Evolutionary conservation across 306 rosid genomes (phyloP).

Genomic region (Fagus sylvatica): DNA sequence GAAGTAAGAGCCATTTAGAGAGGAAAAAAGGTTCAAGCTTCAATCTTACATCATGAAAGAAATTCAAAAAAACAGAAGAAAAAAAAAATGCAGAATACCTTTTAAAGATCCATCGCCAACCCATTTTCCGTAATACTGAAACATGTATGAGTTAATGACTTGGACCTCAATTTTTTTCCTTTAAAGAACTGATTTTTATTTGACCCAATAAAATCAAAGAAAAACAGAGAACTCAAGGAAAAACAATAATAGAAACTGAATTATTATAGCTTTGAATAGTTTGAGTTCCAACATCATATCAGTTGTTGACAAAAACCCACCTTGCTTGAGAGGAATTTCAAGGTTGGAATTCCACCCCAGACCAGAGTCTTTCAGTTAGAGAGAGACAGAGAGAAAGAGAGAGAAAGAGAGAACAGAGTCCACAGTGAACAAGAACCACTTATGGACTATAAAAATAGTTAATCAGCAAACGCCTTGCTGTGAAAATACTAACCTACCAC

Average conservation of each 20-base stretch:
- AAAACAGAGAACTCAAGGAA: slow-evolving; percentile 5
- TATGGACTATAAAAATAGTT: slow-evolving; percentile 27
- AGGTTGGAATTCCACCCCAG: slow-evolving; percentile 27
- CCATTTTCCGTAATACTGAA: slow-evolving; percentile 28
- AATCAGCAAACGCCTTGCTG: slow-evolving; percentile 27
- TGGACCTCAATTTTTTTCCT: not conserved
- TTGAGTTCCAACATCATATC: not conserved
- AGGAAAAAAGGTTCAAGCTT: not conserved
- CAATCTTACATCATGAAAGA: slow-evolving; percentile 20
- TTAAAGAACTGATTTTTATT: slow-evolving; percentile 6
- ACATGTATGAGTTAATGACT: not conserved
- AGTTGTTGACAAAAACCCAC: slow-evolving; percentile 39
- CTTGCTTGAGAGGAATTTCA: slow-evolving; percentile 36
- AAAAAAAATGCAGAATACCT: slow-evolving; percentile 3
- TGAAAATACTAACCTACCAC: slow-evolving; percentile 44
- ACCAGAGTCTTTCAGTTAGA: slow-evolving; percentile 24
- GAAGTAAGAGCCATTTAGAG: slow-evolving; percentile 16
- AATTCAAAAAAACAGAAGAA: slow-evolving; percentile 29
- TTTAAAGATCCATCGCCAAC: slow-evolving; percentile 9
- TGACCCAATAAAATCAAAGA: not conserved
- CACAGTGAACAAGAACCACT: slow-evolving; percentile 16
- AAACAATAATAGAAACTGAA: not conserved
- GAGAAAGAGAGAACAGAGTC: not conserved
- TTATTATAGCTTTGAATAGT: no score
- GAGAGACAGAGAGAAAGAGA: slow-evolving; percentile 6